Base-by-base conservation (phyloP, 345 rosid species). In the Eutrema yunnanense region DNA sequence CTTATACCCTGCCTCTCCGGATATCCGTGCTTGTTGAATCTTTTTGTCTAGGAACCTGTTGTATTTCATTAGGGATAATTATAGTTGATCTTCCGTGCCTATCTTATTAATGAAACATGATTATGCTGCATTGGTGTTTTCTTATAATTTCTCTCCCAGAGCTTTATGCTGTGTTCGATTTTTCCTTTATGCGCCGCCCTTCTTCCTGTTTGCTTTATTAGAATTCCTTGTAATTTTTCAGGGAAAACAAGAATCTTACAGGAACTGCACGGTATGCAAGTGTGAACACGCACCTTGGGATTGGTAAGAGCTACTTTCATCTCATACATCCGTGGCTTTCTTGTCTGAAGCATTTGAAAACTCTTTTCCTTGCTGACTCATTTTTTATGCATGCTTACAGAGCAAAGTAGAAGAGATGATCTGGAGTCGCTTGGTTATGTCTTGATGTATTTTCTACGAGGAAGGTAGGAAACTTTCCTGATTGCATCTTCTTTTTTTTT, bases 381-480 rank as follows among this genome's bases (percentile, higher is more conserved):
- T 12, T 46, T 32, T 33, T 44, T 33, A 58, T 71, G 29, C 71
- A 60, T 52, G 52, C 40, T 67, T 69, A 81, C 88, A 95, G 97
- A 95, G 80, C 99, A 95, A 87, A 95, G 99, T 85, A 84, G 99
- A 82, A 84, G 99, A 82, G 99, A 94, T 86, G 98, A 92, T 85
- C 84, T 95, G 82, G 99, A 94, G 80, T 95, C 98, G 43, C 97
- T 95, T 71, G 98, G 98, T 82, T 92, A 92, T 80, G 96, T 95
- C 79, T 88, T 95, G 47, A 95, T 95, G 96, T 92, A 95, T 80
- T 95, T 90, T 82, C 81, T 95, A 53, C 83, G 96, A 81, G 98
- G 99, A 85, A 92, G 98, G 99, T 96, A 65, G 54, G 60, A n/a
- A 61, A 36, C 50, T 34, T 69, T 59, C 62, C 57, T 48, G 34